A percentile compares a stretch with the other conserved stretches of the same genome.
Conservation (phyloP, 768 basidiomycete genomes). For the Tephrocybe sp. region DNA sequence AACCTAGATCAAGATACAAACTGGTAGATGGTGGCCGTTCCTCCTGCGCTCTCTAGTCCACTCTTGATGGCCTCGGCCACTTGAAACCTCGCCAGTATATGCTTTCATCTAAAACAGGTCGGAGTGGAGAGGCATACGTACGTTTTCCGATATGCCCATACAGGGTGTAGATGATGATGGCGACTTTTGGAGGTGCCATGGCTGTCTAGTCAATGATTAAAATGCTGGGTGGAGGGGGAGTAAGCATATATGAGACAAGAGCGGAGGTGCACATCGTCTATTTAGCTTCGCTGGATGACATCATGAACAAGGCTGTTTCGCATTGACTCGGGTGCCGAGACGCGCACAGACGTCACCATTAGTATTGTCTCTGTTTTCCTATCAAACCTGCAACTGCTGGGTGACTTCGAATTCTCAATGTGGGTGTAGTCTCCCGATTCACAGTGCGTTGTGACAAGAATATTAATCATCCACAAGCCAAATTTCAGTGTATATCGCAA, state of each 20-base stretch:
- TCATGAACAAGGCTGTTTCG: neutral
- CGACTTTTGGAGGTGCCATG: conserved; percentile 56
- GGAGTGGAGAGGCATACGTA: conserved; percentile 32
- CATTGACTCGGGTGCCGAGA: too few species aligned
- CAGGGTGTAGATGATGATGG: conserved; percentile 73
- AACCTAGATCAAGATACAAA: conserved; percentile 26
- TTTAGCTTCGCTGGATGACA: neutral
- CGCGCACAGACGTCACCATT: too few species aligned
- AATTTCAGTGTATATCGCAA: too few species aligned
- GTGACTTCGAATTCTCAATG: too few species aligned
- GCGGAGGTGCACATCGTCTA: too few species aligned
- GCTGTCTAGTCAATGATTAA: neutral
- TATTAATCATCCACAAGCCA: too few species aligned
- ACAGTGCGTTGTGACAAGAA: too few species aligned
- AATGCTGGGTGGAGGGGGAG: neutral
- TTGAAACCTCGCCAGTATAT: conserved; percentile 21
- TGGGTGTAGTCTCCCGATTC: too few species aligned
- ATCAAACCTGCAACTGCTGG: too few species aligned
- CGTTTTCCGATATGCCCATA: conserved; percentile 72
- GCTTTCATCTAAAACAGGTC: neutral
- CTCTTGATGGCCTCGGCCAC: conserved; percentile 59
- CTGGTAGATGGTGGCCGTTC: conserved; percentile 54
- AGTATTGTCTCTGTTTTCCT: too few species aligned
- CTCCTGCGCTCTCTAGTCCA: conserved; percentile 50
- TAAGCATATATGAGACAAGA: neutral